Percentiles rank a stretch among this genome's conserved stretches.
Evolutionary conservation across 441 rosid genomes (phyloP).

Genomic region (Bruguiera hainesii): DNA sequence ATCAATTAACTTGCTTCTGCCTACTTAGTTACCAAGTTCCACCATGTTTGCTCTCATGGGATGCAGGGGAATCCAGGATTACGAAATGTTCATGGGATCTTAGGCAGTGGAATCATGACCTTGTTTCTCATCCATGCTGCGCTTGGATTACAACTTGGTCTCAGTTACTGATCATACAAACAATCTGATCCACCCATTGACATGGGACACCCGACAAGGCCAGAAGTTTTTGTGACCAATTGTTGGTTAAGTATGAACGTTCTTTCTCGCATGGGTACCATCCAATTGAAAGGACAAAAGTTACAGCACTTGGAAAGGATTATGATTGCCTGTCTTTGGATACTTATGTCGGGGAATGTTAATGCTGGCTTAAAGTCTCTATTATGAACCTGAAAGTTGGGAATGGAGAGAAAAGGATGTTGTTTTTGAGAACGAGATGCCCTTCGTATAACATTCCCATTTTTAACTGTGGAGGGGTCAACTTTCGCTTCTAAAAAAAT

Average conservation of each 20-base stretch:
- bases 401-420: no score
- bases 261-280: not conserved
- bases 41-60: not conserved
- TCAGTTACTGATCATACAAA: slow-evolving; percentile 43
- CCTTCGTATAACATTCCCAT: no score
- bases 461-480: no score
- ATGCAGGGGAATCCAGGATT: slow-evolving; percentile 72
- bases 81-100: slow-evolving; percentile 73
- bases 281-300: no score
- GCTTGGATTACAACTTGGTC: slow-evolving; percentile 83
- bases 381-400: no score
- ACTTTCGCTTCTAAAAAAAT: no score
- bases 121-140: slow-evolving; percentile 73
- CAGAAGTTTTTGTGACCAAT: not conserved
- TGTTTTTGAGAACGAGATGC: no score
- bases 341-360: no score
- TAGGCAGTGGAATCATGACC: slow-evolving; percentile 92
- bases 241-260: not conserved
- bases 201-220: not conserved
- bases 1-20: not conserved
- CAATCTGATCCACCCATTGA: not conserved
- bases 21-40: not conserved
- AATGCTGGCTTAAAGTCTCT: no score
- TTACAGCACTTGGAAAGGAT: no score
- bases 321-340: no score